Evolutionary conservation across 2,329 filamentous ascomycete species (phyloP).

Genomic region (Zalaria sp.): DNA sequence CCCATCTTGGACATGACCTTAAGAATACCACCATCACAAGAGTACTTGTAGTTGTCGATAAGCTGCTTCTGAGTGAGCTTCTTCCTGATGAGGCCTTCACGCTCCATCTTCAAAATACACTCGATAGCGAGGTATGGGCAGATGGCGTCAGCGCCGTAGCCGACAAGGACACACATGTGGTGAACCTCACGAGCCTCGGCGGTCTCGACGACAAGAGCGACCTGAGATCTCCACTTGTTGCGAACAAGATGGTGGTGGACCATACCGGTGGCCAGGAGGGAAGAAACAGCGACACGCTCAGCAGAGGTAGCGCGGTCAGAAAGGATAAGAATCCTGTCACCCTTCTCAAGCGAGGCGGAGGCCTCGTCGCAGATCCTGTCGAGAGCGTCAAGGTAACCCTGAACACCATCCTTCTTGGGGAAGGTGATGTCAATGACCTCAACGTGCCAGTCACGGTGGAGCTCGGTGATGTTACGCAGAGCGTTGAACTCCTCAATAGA

Average conservation of each 20-base stretch:
- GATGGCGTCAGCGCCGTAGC: slow-evolving; percentile 86
- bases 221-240: slow-evolving; percentile 89
- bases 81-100: slow-evolving; percentile 84
- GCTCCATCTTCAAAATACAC: slow-evolving; percentile 92
- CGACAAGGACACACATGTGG: slow-evolving; percentile 95
- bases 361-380: slow-evolving; percentile 79
- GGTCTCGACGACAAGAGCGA: slow-evolving; percentile 77
- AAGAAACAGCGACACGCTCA: slow-evolving; percentile 72
- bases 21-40: slow-evolving; percentile 86
- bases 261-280: slow-evolving; percentile 78
- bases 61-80: slow-evolving; percentile 68
- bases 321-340: slow-evolving; percentile 74
- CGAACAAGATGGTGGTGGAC: slow-evolving; percentile 90
- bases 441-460: slow-evolving; percentile 72
- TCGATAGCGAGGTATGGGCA: slow-evolving; percentile 94
- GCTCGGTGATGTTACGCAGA: slow-evolving; percentile 58
- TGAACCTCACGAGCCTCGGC: slow-evolving; percentile 94
- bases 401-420: slow-evolving; percentile 66
- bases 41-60: slow-evolving; percentile 93
- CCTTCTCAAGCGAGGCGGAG: slow-evolving; percentile 68
- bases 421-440: slow-evolving; percentile 89
- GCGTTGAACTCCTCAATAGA: slow-evolving; percentile 86
- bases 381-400: slow-evolving; percentile 75
- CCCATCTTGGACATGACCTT: slow-evolving; percentile 99
- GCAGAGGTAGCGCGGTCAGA: slow-evolving; percentile 77